A percentile compares a stretch with the other conserved stretches of the same genome.
Evolutionary conservation across 345 rosid species (phyloP).

Genomic region (Eucalyptus cloeziana): DNA sequence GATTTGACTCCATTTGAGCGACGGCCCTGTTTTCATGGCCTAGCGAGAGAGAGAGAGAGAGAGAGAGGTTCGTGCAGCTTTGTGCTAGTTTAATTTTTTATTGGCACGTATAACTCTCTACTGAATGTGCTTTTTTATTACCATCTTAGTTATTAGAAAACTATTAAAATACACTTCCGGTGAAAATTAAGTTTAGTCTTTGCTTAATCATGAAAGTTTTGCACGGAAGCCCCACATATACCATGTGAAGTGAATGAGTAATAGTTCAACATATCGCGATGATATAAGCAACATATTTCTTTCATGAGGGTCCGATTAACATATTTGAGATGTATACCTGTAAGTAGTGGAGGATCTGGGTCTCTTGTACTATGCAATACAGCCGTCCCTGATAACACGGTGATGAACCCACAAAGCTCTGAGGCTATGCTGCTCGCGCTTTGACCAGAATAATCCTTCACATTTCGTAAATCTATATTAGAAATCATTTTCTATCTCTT

Average conservation of each 20-base stretch:
- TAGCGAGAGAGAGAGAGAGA: neutral
- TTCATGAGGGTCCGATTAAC: neutral
- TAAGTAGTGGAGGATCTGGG: slow-evolving; percentile 20
- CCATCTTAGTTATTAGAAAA: neutral
- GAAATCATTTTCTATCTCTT: neutral
- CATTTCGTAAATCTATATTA: neutral
- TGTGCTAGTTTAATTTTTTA: neutral
- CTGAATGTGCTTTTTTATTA: neutral
- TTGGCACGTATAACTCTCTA: neutral
- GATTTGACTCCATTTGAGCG: neutral
- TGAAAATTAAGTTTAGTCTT: neutral
- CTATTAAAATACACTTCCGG: neutral
- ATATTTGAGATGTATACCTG: slow-evolving; percentile 14
- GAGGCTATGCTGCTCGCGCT: slow-evolving; percentile 38
- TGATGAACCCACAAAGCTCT: slow-evolving; percentile 40
- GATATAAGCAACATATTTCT: neutral
- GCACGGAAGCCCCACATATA: neutral
- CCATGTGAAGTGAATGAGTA: neutral
- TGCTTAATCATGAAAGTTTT: neutral
- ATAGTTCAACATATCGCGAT: neutral
- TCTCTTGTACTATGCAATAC: slow-evolving; percentile 36
- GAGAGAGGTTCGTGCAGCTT: neutral
- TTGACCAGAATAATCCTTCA: slow-evolving; percentile 35
- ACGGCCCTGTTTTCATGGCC: neutral
- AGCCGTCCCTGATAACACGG: slow-evolving; percentile 31